Evolutionary conservation across 1,284 basidiomycete species (phyloP), one percentile per base, ranked within the genome.

Genomic region (Leccinum pachyderme): DNA sequence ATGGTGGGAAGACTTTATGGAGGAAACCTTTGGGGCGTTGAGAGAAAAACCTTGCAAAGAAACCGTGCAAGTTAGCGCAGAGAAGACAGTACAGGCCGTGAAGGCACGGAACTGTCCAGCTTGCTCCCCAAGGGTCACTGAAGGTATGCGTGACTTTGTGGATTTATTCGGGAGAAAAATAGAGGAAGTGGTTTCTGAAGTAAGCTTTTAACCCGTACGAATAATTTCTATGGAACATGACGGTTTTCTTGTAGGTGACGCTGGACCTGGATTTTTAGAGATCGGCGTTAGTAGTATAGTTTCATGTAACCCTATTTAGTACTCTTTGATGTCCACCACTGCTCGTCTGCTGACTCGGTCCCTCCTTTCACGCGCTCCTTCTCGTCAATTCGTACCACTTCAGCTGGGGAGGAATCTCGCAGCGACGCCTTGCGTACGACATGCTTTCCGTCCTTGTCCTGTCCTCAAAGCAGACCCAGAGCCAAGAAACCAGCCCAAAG

Each of bases 1-100:
- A 29, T 63, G 62, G 62, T 63, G 63, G 62, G 49, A 46, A 2
- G 45, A 52, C 6, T 65, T 62, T 28, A 55, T 63, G 61, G 52
- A 61, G 4, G 49, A 47, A 22, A 51, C 45, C 3, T 61, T 56
- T 5, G 4, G 4, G 6, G 28, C 37, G 24, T 31, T 65, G 35
- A 32, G 37, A 27, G 63, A 65, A 31, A 55, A 39, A 27, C 63
- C 62, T n/a, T 65, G 51, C 29, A 52, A 39, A 13, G 53, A 43
- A 41, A 65, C 56, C 3, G 28, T 65, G 11, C 33, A 44, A 11
- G 3, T 12, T 2, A 28, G 2, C 24, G 52, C 29, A 2, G 53
- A 55, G n/a, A 49, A 24, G n/a, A 43, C 55, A 3, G 43, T 58
- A 0, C 31, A 50, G 24, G 2, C 7, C 1, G 54, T 61, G 4